Conservation (phyloP, 495 filamentous ascomycete species). For the Immersiella caudata region DNA sequence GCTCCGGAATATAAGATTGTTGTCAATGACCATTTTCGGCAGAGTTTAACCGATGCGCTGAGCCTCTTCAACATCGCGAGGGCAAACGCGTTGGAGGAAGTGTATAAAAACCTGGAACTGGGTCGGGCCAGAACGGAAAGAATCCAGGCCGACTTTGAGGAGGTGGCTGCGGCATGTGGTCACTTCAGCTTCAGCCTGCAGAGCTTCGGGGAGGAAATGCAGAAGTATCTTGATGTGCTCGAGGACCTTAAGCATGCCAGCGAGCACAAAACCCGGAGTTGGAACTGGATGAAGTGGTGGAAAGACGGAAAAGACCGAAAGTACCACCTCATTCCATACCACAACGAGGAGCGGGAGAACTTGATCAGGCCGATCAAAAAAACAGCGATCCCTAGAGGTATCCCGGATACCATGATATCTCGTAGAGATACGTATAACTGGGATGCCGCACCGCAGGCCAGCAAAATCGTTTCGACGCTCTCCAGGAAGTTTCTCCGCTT, state of each 20-base stretch:
- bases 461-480: constrained; percentile 36
- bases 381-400: constrained; percentile 49
- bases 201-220: constrained; percentile 87
- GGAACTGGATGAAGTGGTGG: constrained; percentile 91
- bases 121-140: constrained; percentile 64
- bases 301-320: constrained; percentile 35
- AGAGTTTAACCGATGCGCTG: constrained; percentile 77
- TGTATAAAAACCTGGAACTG: constrained; percentile 78
- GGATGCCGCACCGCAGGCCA: constrained; percentile 44
- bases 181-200: constrained; percentile 90
- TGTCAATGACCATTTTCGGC: constrained; percentile 75
- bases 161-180: constrained; percentile 92
- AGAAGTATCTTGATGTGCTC: constrained; percentile 76
- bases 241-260: constrained; percentile 76
- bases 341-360: constrained; percentile 52
- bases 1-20: constrained; percentile 66
- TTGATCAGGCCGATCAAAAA: constrained; percentile 48
- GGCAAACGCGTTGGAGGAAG: constrained; percentile 68
- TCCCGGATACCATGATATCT: constrained; percentile 49
- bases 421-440: constrained; percentile 48
- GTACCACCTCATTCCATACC: constrained; percentile 48
- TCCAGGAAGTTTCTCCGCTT: constrained; percentile 45
- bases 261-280: constrained; percentile 65
- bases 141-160: constrained; percentile 91
- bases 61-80: constrained; percentile 74